phyloP scores from a whole-genome alignment of 345 rosid species.

The Eucalyptus melliodora region DNA sequence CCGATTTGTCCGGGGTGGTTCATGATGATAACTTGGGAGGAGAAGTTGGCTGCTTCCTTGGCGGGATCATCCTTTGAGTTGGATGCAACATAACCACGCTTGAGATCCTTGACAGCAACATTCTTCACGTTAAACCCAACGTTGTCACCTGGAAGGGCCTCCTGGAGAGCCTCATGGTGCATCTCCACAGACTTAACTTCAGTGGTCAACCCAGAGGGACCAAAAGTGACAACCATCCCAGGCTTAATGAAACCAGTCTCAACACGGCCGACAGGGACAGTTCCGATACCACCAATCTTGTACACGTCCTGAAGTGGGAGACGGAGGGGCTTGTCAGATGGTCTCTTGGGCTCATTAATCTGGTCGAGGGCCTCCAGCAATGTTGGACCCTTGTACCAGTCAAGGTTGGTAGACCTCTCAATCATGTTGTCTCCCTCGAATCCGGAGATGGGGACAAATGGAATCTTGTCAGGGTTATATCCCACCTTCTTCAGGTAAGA shows the following conservation, averaged over 20 bases:
- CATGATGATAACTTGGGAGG: constrained; percentile 86
- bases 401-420: constrained; percentile 66
- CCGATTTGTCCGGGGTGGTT: constrained; percentile 95
- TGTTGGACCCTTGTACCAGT: constrained; percentile 80
- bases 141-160: constrained; percentile 79
- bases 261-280: constrained; percentile 76
- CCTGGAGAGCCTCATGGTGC: constrained; percentile 78
- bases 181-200: constrained; percentile 92
- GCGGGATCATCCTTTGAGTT: constrained; percentile 90
- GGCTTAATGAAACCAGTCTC: constrained; percentile 70
- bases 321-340: constrained; percentile 85
- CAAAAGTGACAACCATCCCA: constrained; percentile 70
- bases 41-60: constrained; percentile 68
- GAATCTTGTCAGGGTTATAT: constrained; percentile 69
- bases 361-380: constrained; percentile 63
- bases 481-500: constrained; percentile 74
- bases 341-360: constrained; percentile 72
- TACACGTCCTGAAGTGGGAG: constrained; percentile 86
- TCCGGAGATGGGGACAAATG: constrained; percentile 72
- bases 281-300: constrained; percentile 87
- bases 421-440: constrained; percentile 91
- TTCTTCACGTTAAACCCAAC: constrained; percentile 85
- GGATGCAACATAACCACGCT: constrained; percentile 74
- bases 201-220: constrained; percentile 67
- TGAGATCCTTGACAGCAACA: constrained; percentile 79